Conservation (phyloP, 2,329 filamentous ascomycete genomes). For the Trichoderma endophyticum region DNA sequence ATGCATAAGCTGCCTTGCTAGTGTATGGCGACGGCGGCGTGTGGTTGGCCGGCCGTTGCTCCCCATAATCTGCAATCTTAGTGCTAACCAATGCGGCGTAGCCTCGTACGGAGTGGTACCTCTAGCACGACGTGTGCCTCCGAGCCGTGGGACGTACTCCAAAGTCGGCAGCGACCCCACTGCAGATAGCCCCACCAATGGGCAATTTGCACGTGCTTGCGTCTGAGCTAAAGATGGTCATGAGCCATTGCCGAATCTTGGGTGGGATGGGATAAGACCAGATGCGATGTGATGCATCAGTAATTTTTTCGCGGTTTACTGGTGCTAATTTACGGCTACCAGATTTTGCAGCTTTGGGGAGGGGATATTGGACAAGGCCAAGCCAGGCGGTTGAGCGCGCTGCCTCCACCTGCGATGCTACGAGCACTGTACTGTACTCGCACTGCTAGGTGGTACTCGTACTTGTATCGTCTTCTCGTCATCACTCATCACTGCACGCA, state of each 20-base stretch:
- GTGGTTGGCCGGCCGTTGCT: not conserved
- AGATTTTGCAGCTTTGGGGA: not conserved
- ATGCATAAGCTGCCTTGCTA: slow-evolving; percentile 13
- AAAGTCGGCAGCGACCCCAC: not conserved
- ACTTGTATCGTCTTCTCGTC: not conserved
- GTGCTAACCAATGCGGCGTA: not conserved
- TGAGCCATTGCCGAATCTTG: slow-evolving; percentile 3
- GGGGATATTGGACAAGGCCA: too few species aligned
- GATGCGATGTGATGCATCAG: not conserved
- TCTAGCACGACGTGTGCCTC: not conserved
- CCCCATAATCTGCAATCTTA: slow-evolving; percentile 1
- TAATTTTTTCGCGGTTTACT: not conserved
- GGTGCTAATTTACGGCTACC: not conserved
- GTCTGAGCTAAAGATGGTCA: not conserved
- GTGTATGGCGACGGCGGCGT: not conserved
- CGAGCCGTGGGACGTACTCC: not conserved
- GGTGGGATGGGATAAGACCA: not conserved
- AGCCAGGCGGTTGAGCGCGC: too few species aligned
- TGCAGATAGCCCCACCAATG: slow-evolving; percentile 6
- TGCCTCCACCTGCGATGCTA: too few species aligned
- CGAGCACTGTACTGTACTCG: too few species aligned
- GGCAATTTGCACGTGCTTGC: slow-evolving; percentile 6
- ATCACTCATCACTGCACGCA: not conserved
- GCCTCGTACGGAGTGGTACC: not conserved
- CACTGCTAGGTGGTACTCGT: too few species aligned